phyloP scores from a whole-genome alignment of 208 protist species.

The Crithidia thermophila region DNA sequence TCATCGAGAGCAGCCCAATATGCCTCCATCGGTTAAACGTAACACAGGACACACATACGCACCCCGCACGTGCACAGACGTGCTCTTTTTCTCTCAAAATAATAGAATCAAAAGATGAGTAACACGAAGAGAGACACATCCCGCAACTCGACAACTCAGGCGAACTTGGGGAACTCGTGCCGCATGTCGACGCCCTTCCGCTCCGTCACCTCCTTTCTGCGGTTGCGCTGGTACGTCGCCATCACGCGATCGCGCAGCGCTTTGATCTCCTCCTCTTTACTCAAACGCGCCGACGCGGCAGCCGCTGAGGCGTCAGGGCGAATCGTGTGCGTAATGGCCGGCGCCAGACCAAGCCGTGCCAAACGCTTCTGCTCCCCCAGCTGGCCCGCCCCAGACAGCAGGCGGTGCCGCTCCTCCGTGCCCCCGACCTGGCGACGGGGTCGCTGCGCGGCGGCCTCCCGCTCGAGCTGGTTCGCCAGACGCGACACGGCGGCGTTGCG shows the following conservation, averaged over 20 bases:
- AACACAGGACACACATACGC: no score
- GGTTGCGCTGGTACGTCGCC: constrained; percentile 77
- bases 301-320: background rate
- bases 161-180: constrained; percentile 76
- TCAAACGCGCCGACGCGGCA: constrained; percentile 13
- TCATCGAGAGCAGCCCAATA: no score
- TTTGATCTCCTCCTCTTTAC: constrained; percentile 76
- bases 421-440: background rate
- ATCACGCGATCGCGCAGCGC: constrained; percentile 74
- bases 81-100: background rate
- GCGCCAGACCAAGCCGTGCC: constrained; percentile 60
- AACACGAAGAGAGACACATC: background rate
- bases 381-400: constrained; percentile 39
- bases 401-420: constrained; percentile 24
- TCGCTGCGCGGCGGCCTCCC: constrained; percentile 4
- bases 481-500: constrained; percentile 67
- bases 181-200: constrained; percentile 78
- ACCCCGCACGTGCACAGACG: no score
- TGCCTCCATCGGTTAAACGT: no score
- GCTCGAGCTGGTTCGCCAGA: constrained; percentile 54
- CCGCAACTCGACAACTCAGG: no score
- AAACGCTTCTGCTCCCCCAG: constrained; percentile 69
- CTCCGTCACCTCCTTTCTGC: constrained; percentile 41
- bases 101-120: background rate
- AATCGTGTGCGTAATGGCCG: constrained; percentile 38